These are phyloP conservation scores for Ulota crispa DNA, from an alignment of 225 moss, liverwort and hornwort species.

Conservation along the genomic window DNA sequence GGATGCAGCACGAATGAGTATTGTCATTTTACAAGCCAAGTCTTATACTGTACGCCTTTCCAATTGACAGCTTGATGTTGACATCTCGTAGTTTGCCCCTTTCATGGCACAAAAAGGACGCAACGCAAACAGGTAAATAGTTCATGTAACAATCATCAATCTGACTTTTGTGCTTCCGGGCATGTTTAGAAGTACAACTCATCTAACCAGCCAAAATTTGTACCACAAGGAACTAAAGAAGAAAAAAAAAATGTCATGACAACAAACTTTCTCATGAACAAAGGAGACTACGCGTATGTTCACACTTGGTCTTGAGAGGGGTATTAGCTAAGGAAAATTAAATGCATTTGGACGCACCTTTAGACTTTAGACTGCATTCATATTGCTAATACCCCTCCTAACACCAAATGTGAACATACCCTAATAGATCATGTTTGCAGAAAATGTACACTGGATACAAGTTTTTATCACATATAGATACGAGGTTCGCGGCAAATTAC, in stretches of 20 bases:
- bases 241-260: not conserved
- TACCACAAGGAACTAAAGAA: not conserved
- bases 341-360: too few relatives aligned
- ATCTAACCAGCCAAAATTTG: not conserved
- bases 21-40: too few relatives aligned
- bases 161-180: not conserved
- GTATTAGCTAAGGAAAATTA: too few relatives aligned
- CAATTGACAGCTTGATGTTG: not conserved
- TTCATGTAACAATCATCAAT: not conserved
- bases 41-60: not conserved
- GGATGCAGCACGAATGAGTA: not conserved
- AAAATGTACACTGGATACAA: slow-evolving; percentile 19
- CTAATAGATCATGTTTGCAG: not conserved
- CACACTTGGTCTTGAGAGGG: too few relatives aligned
- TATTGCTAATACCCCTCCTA: too few relatives aligned
- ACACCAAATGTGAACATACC: too few relatives aligned
- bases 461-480: slow-evolving; percentile 37
- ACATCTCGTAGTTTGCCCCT: not conserved
- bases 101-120: not conserved
- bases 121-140: not conserved
- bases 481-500: slow-evolving; percentile 33
- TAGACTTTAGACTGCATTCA: too few relatives aligned
- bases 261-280: slow-evolving; percentile 3
- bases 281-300: not conserved
- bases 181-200: not conserved